Evolutionary conservation across 106 monocot genomes (phyloP).

Genomic region (Chionographis japonica): DNA sequence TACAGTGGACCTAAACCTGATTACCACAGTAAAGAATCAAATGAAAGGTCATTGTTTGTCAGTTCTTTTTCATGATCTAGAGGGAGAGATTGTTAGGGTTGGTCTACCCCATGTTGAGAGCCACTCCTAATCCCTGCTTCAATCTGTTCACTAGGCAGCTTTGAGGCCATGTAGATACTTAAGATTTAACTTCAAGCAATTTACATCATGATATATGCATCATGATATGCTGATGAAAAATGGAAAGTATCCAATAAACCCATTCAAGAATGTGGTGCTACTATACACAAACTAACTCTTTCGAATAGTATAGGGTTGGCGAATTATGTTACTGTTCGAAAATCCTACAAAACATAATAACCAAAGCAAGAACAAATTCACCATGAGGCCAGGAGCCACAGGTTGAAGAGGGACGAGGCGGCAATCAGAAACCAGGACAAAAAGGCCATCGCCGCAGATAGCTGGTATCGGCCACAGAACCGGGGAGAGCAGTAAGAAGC

Average conservation of each 20-base stretch:
- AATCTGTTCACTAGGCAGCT: too few species aligned
- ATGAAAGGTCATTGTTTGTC: too few species aligned
- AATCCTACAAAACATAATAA: slow-evolving; percentile 6
- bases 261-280: not conserved
- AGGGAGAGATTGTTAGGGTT: too few species aligned
- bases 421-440: slow-evolving; percentile 82
- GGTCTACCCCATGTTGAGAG: too few species aligned
- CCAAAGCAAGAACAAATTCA: slow-evolving; percentile 20
- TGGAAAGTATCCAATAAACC: not conserved
- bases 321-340: not conserved
- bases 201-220: too few species aligned
- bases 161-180: too few species aligned
- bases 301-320: not conserved
- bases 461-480: slow-evolving; percentile 69
- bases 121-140: too few species aligned
- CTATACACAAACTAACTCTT: slow-evolving; percentile 4
- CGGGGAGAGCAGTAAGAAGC: slow-evolving; percentile 38
- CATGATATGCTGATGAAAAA: too few species aligned
- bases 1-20: too few species aligned
- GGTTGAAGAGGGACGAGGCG: slow-evolving; percentile 60
- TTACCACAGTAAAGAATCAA: too few species aligned
- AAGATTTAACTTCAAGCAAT: too few species aligned
- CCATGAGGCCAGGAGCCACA: slow-evolving; percentile 65
- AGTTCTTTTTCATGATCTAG: too few species aligned
- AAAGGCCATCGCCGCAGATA: slow-evolving; percentile 82